Conservation (phyloP, 192 early-diverging fungal species). For the Piromyces finnis region DNA sequence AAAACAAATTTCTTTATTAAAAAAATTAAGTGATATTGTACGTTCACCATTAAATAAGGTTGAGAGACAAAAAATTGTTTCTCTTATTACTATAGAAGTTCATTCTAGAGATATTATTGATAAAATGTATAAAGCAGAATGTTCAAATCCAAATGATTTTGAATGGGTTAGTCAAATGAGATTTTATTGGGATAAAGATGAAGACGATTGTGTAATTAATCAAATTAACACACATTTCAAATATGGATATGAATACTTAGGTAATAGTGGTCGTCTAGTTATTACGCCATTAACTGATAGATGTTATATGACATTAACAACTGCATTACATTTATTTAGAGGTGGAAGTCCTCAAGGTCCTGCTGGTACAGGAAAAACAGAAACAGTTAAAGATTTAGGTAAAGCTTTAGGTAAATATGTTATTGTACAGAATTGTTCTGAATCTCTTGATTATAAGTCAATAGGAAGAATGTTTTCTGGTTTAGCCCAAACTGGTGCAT, state of each 20-base stretch:
- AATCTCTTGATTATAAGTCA: neutral
- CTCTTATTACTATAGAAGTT: conserved; percentile 40
- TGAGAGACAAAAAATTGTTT: conserved; percentile 39
- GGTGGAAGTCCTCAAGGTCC: neutral
- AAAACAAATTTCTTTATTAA: conserved; percentile 30
- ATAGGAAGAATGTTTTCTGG: neutral
- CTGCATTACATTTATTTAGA: neutral
- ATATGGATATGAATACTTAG: neutral
- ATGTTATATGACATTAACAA: neutral
- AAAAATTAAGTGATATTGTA: conserved; percentile 35
- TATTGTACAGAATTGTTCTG: neutral
- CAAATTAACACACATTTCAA: conserved; percentile 42
- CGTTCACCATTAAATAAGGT: conserved; percentile 29
- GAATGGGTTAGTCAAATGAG: neutral
- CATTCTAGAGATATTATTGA: conserved; percentile 23
- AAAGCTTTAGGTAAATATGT: neutral
- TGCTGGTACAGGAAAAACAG: neutral
- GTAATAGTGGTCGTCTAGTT: neutral
- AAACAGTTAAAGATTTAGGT: neutral
- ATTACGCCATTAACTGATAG: neutral
- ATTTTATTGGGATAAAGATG: conserved; percentile 19
- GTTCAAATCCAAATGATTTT: neutral
- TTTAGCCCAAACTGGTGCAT: neutral
- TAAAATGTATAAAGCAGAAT: neutral
- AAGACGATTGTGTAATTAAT: conserved; percentile 38